Base-by-base conservation (phyloP, 176 grass and related monocot genomes). In the Oropetium thomaeum region DNA sequence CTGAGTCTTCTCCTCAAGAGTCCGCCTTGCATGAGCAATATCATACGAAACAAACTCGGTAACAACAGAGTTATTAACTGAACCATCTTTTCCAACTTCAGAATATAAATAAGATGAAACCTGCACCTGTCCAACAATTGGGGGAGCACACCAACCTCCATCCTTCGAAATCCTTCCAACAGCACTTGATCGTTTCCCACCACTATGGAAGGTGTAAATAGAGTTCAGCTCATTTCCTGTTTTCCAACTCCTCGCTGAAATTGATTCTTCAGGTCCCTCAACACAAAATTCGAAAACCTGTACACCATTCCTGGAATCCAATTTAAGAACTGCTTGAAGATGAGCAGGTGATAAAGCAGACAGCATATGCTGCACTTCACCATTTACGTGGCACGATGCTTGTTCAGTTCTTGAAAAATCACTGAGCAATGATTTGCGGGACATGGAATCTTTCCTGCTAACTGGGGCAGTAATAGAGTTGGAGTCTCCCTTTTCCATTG, bases 191-290 rank as follows among this genome's bases (percentile, higher is more conserved):
- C 82, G 86, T 67, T 86, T 95, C 12, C 79, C 82, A 19, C 75
- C 80, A 23, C 80, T 79, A 63, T 99, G 89, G 73, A 99, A 90
- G 40, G 96, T 99, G 87, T 99, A 99, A 33, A 92, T 86, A 85
- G 92, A 90, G 69, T 75, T 90, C 76, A 88, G 80, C 58, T 82
- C 87, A 72, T 82, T 88, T 35, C 71, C 89, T 10, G 85, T 90
- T 90, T 91, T 90, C 96, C 96, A 99, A 79, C 76, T 88, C 55
- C 79, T 88, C n/a, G 96, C 92, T 29, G 80, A 92, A 75, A 99
- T 69, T 61, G 88, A 75, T 51, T 99, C 91, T 75, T 82, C 89
- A 7, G 70, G 92, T 65, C 78, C 87, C 35, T 84, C 71, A 11
- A 85, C 72, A 39, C 53, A 83, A 58, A 99, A 99, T 44, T 88